Conservation (phyloP, 139 green algal genomes). For the Auxenochlorella pyrenoidosa region DNA sequence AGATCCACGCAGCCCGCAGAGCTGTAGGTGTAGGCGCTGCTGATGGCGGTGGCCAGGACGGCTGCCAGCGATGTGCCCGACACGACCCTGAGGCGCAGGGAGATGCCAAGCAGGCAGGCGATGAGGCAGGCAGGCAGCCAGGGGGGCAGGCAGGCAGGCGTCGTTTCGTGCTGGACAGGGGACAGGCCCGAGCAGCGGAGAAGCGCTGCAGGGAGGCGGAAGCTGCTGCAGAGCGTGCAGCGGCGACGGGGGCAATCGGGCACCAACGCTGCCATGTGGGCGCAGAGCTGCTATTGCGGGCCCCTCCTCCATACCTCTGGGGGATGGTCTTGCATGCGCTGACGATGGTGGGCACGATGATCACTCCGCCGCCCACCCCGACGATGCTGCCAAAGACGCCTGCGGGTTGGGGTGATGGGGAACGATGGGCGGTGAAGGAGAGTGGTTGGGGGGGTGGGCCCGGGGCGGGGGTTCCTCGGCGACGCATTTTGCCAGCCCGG, state of each 20-base stretch:
- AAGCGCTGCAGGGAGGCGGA: not conserved
- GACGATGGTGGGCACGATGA: slow-evolving; percentile 79
- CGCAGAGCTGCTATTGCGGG: not conserved
- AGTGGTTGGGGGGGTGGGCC: too few species aligned
- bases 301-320: slow-evolving; percentile 28
- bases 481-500: too few species aligned
- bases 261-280: too few species aligned
- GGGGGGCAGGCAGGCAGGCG: too few species aligned
- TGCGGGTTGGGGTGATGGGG: too few species aligned
- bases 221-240: not conserved
- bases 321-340: slow-evolving; percentile 65
- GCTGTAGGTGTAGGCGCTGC: slow-evolving; percentile 62
- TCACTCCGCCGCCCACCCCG: slow-evolving; percentile 81
- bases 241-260: not conserved
- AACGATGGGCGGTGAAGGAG: too few species aligned
- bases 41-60: slow-evolving; percentile 71
- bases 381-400: slow-evolving; percentile 82
- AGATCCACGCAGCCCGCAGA: slow-evolving; percentile 61
- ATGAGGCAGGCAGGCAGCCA: not conserved
- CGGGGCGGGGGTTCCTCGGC: too few species aligned
- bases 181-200: too few species aligned
- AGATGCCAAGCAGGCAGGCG: not conserved
- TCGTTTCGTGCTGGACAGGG: too few species aligned
- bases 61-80: slow-evolving; percentile 78
- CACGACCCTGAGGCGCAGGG: slow-evolving; percentile 44